Evolutionary conservation across 2,329 filamentous ascomycete species (phyloP).

Genomic region (Myriangium duriaei): DNA sequence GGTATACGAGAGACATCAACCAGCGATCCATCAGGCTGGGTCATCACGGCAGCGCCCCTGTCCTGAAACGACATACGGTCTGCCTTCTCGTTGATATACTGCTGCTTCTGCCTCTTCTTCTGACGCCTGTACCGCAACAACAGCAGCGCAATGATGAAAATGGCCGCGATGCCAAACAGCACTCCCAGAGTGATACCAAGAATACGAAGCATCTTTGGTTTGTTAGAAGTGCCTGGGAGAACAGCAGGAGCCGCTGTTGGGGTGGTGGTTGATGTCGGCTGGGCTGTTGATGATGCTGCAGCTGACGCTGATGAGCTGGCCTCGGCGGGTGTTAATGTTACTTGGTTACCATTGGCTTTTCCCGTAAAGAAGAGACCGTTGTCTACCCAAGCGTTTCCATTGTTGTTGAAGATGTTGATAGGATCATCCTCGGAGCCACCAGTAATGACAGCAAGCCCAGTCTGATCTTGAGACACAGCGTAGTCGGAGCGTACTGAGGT

Average conservation of each 20-base stretch:
- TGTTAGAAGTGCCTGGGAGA: slow-evolving; percentile 21
- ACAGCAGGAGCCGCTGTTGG: slow-evolving; percentile 23
- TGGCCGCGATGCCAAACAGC: slow-evolving; percentile 58
- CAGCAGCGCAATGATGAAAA: slow-evolving; percentile 62
- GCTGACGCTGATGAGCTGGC: slow-evolving; percentile 17
- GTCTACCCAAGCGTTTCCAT: slow-evolving; percentile 67
- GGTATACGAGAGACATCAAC: slow-evolving; percentile 15
- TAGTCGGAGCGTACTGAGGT: slow-evolving; percentile 52
- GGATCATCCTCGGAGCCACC: slow-evolving; percentile 57
- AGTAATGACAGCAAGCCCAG: slow-evolving; percentile 63
- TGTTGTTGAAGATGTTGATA: slow-evolving; percentile 65
- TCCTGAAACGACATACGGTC: slow-evolving; percentile 38
- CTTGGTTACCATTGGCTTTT: slow-evolving; percentile 16
- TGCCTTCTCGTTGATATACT: slow-evolving; percentile 32
- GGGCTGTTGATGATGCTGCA: slow-evolving; percentile 23
- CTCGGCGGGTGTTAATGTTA: slow-evolving; percentile 14
- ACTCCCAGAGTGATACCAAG: slow-evolving; percentile 72
- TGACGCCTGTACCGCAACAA: slow-evolving; percentile 49
- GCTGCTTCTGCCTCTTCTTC: slow-evolving; percentile 40
- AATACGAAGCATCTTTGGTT: slow-evolving; percentile 44
- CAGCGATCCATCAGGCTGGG: slow-evolving; percentile 34
- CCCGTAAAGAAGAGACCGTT: slow-evolving; percentile 49
- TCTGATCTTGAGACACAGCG: slow-evolving; percentile 54
- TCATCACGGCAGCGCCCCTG: slow-evolving; percentile 40
- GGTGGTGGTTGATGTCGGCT: slow-evolving; percentile 22